Percentiles rank a stretch among this genome's conserved stretches.
phyloP scores from a whole-genome alignment of 768 basidiomycete species.

The Auriscalpium microsporum region DNA sequence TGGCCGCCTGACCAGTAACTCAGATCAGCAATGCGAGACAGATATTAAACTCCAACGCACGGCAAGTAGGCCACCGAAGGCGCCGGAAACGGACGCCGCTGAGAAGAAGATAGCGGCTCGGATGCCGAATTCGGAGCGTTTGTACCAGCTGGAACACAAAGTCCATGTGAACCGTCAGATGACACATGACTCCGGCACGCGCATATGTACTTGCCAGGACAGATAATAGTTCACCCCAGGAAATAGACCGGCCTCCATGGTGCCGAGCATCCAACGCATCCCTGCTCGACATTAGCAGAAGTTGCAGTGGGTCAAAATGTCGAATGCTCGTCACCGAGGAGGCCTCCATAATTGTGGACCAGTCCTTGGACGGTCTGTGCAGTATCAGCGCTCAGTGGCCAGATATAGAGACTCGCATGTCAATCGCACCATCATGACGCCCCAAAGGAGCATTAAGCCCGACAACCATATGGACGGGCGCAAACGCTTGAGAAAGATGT shows the following conservation, averaged over 20 bases:
- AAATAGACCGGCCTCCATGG: constrained; percentile 57
- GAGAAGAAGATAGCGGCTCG: constrained; percentile 39
- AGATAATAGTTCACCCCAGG: constrained; percentile 60
- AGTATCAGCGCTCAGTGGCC: not conserved
- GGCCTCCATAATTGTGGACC: constrained; percentile 57
- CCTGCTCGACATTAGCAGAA: constrained; percentile 27
- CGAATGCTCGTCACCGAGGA: constrained; percentile 39
- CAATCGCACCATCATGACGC: constrained; percentile 56
- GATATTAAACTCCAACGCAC: constrained; percentile 25
- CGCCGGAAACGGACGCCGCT: constrained; percentile 73
- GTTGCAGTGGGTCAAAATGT: not conserved
- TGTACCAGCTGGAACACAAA: constrained; percentile 40
- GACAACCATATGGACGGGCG: constrained; percentile 76
- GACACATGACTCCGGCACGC: constrained; percentile 1
- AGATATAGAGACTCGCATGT: not conserved
- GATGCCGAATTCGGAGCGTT: constrained; percentile 69
- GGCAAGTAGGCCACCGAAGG: constrained; percentile 70
- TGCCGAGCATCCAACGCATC: constrained; percentile 64
- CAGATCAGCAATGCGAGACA: not conserved
- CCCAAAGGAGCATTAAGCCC: constrained; percentile 65
- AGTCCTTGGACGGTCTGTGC: constrained; percentile 64
- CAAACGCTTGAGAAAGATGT: constrained; percentile 62
- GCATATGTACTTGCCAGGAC: constrained; percentile 44
- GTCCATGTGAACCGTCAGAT: not conserved
- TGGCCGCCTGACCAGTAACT: constrained; percentile 34